Evolutionary conservation across 345 rosid species (phyloP), one percentile per base, ranked within the genome.

Genomic region (Bruguiera gymnorhiza): DNA sequence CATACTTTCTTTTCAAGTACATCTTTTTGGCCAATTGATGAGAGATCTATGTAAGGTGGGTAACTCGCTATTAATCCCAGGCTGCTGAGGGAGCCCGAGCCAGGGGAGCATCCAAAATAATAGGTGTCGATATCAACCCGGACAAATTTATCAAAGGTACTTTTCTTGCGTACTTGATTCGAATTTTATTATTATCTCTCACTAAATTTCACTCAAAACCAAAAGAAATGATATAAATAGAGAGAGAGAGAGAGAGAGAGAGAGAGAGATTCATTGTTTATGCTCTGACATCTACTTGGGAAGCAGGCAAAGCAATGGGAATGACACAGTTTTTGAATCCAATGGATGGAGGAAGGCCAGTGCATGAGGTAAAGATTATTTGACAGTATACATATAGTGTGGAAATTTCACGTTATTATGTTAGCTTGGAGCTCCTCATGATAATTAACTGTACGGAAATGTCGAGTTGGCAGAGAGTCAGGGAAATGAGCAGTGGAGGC

Each of bases 51-150:
- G 48, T 11, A 39, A 39, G 48, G 48, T 11, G 4, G 48, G 16
- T 10, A 2, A 39, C 48, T 39, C 48, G 48, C 23, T 24, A 18
- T 16, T 51, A 0, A 48, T 6, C 39, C 53, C 70, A 90, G 91
- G 93, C 79, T 0, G 85, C 87, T 7, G 86, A 86, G 70, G 93
- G 89, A 69, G 84, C 89, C 23, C 76, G 91, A 68, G 86, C 70
- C 11, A 82, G 85, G 77, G 92, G 92, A 57, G 89, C 90, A 16
- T 82, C 88, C 9, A 85, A 75, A 67, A 87, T 89, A 3, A 85
- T 87, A 53, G 92, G 90, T 5, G 78, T 89, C 62, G 93, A 90
- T 62, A 65, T 75, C 54, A 83, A 83, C 75, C 71, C 85, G 9
- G 60, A 69, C 52, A 90, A 90, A 72, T 83, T 84, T 66, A 61